Base-by-base conservation (phyloP, 2,329 filamentous ascomycete genomes). In the Apiospora malaysiana region DNA sequence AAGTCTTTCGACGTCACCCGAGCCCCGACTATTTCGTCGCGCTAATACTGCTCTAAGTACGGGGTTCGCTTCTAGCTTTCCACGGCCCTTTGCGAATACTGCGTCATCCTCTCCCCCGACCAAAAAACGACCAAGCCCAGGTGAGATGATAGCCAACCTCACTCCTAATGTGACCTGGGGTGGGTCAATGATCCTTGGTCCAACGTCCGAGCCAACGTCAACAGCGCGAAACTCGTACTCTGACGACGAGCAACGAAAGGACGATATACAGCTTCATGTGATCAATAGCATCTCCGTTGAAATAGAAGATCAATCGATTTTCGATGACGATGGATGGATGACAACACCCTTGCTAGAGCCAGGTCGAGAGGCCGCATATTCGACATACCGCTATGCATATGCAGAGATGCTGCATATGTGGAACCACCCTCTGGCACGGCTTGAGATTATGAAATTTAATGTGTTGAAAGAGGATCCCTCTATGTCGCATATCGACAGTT, bases 381-480 rank as follows among this genome's bases (percentile, higher is more conserved):
- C 86, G n/a, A 84, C 83, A 75, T 93, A 92, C 76, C 87, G 91
- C 46, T 87, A 89, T 72, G 85, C 87, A 0, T 93, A 93, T 75
- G 90, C 90, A n/a, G 89, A 92, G 79, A 86, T 92, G 80, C 84
- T 93, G 4, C 90, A 90, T 74, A 87, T 89, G 80, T 92, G 91
- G 91, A 83, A 85, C 2, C 86, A 90, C 70, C 89, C 89, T 0
- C 81, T 92, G 5, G 85, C 88, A 43, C 85, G 90, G 23, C 84
- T 92, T 1, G 91, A 93, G 77, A 87, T 93, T 40, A 85, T 92
- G 81, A 92, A 93, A 76, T 92, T 92, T 76, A 92, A 92, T 73
- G 85, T 89, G 4, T 81, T 92, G 49, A 87, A 87, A 70, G 86
- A 88, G 37, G 84, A 86, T 66, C 78, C 78, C 25, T 72, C 75